Percentiles rank a stretch among this genome's conserved stretches.
phyloP scores from a whole-genome alignment of 2,329 filamentous ascomycete species.

The Ophiostoma australiae region DNA sequence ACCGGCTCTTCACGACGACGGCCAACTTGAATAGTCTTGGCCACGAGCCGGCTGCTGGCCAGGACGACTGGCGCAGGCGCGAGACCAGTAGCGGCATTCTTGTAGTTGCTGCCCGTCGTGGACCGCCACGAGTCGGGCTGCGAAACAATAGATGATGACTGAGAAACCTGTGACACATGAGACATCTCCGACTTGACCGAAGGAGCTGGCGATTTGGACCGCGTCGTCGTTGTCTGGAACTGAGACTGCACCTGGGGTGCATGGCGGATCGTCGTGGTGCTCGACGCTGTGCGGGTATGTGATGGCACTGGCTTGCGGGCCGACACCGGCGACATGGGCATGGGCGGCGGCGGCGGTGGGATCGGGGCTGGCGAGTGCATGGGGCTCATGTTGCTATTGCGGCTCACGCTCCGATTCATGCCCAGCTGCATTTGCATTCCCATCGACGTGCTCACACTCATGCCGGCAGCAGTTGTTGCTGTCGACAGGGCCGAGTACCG shows the following conservation, averaged over 20 bases:
- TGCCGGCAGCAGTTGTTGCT: slow-evolving; percentile 8
- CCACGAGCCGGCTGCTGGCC: slow-evolving; percentile 21
- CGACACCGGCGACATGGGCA: not conserved
- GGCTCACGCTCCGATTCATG: slow-evolving; percentile 3
- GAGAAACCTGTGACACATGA: slow-evolving; percentile 32
- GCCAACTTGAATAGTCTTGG: slow-evolving; percentile 17
- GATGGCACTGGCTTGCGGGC: slow-evolving; percentile 2
- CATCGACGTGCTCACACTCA: not conserved
- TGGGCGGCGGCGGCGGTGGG: not conserved
- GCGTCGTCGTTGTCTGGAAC: not conserved
- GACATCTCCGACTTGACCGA: slow-evolving; percentile 33
- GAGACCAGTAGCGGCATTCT: not conserved
- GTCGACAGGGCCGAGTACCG: slow-evolving; percentile 18
- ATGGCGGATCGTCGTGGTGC: slow-evolving; percentile 10
- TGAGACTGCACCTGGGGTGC: slow-evolving; percentile 2
- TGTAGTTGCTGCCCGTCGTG: slow-evolving; percentile 34
- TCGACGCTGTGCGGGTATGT: slow-evolving; percentile 7
- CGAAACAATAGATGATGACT: slow-evolving; percentile 15
- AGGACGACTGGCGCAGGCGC: slow-evolving; percentile 22
- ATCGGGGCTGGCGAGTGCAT: not conserved
- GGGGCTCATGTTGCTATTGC: slow-evolving; percentile 12
- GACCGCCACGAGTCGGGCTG: slow-evolving; percentile 28
- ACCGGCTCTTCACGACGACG: not conserved
- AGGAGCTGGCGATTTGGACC: slow-evolving; percentile 24
- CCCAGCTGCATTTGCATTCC: not conserved